Base-by-base conservation (phyloP, 2,329 filamentous ascomycete species). In the Sarocladium kiliense region DNA sequence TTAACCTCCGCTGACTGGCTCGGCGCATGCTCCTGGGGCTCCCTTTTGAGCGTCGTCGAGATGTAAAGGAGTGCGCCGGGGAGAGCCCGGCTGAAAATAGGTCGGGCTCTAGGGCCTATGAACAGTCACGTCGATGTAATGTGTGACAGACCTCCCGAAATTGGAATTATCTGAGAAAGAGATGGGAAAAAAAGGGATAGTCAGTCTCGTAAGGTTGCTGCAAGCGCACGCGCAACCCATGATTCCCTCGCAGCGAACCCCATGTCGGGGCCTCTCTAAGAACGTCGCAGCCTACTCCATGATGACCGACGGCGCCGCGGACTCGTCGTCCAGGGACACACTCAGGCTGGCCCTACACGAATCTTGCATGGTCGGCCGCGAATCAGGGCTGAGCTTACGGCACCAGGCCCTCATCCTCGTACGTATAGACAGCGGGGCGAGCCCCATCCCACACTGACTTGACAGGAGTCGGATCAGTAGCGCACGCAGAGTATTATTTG, bases 311-410 rank as follows among this genome's bases (percentile, higher is more conserved):
- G 23, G n/a, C 14, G 18, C 47, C 47, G 30, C 27, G 47, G 47
- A 51, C 27, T 34, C 23, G 9, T 27, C 19, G 9, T 27, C 19
- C 26, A 51, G 47, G 27, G 47, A 51, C 47, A 51, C 47, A 32
- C 47, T n/a, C 30, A 21, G 4, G 11, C 11, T 12, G 6, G 18
- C 21, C 27, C 30, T 51, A 51, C 47, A 51, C 47, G 47, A 51
- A 51, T 51, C 47, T 51, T 51, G 47, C 47, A 51, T 32, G n/a
- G 30, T 7, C 47, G n/a, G 25, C 47, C 30, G 18, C 47, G 47
- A 51, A 51, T 51, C 47, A 51, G 47, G 27, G 47, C 47, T 18
- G 18, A 23, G 47, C 47, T 51, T 11, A 51, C 47, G 47, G 47
- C 30, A 21, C 47, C 47, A 51, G 27, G 44, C 27, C 47, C 47